Evolutionary conservation across 495 filamentous ascomycete species (phyloP).

Genomic region (Xylaria sp.): DNA sequence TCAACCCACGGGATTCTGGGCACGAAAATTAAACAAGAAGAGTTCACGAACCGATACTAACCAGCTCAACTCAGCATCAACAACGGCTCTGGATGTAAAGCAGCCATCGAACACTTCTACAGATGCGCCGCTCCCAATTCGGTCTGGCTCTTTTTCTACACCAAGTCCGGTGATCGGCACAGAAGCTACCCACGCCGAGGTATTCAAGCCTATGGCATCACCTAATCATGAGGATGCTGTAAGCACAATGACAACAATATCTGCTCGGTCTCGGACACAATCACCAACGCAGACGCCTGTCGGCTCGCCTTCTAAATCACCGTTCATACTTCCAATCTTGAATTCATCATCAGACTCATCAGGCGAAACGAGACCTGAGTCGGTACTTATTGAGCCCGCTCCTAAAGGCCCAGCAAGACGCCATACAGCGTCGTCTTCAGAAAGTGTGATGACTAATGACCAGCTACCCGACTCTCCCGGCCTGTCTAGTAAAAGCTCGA

Average conservation of each 20-base stretch:
- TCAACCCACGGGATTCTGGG: constrained; percentile 47
- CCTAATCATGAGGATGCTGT: constrained; percentile 63
- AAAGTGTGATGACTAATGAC: constrained; percentile 38
- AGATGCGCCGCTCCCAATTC: constrained; percentile 47
- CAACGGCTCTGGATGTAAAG: constrained; percentile 49
- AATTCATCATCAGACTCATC: constrained; percentile 49
- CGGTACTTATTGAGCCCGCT: constrained; percentile 20
- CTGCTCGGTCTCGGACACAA: constrained; percentile 62
- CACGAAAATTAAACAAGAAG: constrained; percentile 48
- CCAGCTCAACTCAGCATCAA: constrained; percentile 43
- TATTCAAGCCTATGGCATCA: constrained; percentile 41
- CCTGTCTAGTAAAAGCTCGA: constrained; percentile 43
- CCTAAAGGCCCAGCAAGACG: constrained; percentile 44
- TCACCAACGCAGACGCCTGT: constrained; percentile 62
- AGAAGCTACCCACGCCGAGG: constrained; percentile 40
- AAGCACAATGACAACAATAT: constrained; percentile 70
- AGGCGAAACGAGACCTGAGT: constrained; percentile 38
- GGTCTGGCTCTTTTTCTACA: constrained; percentile 61
- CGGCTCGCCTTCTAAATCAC: constrained; percentile 57
- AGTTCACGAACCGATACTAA: constrained; percentile 30
- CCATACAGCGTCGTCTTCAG: constrained; percentile 51
- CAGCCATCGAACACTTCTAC: constrained; percentile 33
- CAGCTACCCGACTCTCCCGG: constrained; percentile 40
- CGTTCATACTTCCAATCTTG: constrained; percentile 33
- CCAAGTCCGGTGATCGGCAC: constrained; percentile 44